Evolutionary conservation across 1,284 basidiomycete species (phyloP), one percentile per base, ranked within the genome.

Genomic region (Hypsizygus ulmarius): DNA sequence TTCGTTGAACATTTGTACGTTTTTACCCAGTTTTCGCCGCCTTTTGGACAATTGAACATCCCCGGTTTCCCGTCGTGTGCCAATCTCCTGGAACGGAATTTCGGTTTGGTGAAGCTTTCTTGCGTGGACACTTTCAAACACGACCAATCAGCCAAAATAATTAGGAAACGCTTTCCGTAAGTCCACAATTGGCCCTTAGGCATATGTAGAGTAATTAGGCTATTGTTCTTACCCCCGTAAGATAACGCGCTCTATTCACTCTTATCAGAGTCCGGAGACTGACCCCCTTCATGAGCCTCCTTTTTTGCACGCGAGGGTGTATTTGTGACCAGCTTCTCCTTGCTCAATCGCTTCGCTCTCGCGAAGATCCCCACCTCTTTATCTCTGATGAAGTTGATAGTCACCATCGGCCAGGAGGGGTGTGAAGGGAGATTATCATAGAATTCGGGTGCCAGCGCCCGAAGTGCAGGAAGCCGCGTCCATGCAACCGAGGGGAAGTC

Each of bases 401-500:
- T 94, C 34, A 99, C 89, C 83, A 94, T 90, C 1, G 93, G 88
- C 96, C 96, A 99, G 3, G 86, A 90, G 1, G 83, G 82, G 64
- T 99, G 96, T 1, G 81, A 78, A 0, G 95, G 93, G 19, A 98
- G 73, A 5, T 74, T 81, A 59, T 94, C 90, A 71, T 99, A 99
- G 66, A 90, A 97, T 66, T 99, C 96, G 5, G 87, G 88, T 1
- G 94, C 95, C 44, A 97, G 77, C 3, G 77, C 75, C 19, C 85
- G 82, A 12, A 99, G 80, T 7, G 82, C 78, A 0, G 94, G 93
- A 0, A 99, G 79, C n/a, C 90, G 82, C 7, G 93, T 97, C 96
- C 96, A 99, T 0, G 97, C 81, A 1, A 99, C 74, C 2, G 92
- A 93, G 6, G 96, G 95, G 70, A 99, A 99, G 69, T 99, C 96